phyloP scores from a whole-genome alignment of 768 basidiomycete species.

The Cystofilobasidium capitatum region DNA sequence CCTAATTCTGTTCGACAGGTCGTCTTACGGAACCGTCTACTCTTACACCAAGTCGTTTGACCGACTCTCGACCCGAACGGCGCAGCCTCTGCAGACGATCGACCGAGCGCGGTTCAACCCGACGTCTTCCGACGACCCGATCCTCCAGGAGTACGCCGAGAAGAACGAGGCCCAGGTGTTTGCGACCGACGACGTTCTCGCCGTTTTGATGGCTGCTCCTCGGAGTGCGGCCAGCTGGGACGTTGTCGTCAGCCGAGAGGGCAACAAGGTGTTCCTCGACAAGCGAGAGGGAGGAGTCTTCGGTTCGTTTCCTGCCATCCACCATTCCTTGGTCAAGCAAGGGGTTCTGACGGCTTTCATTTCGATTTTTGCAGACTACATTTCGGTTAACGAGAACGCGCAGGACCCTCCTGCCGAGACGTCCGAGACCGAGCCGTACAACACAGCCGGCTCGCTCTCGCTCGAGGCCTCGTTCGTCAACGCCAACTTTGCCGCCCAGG shows the following conservation, averaged over 20 bases:
- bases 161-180: conserved; percentile 72
- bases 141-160: conserved; percentile 79
- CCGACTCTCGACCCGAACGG: conserved; percentile 85
- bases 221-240: conserved; percentile 98
- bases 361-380: conserved; percentile 49
- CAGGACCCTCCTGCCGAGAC: conserved; percentile 84
- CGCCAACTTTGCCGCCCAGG: conserved; percentile 95
- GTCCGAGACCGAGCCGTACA: conserved; percentile 70
- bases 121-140: conserved; percentile 92
- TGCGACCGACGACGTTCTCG: conserved; percentile 88
- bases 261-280: conserved; percentile 87
- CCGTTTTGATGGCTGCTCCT: conserved; percentile 90
- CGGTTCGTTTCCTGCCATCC: conserved; percentile 43
- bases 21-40: conserved; percentile 78
- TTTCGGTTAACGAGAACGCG: conserved; percentile 98
- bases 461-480: conserved; percentile 98
- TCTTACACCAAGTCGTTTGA: conserved; percentile 92
- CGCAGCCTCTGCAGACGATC: conserved; percentile 78
- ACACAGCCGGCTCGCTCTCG: conserved; percentile 83
- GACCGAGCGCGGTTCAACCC: conserved; percentile 96
- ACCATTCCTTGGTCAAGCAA: too few species aligned
- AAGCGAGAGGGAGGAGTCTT: conserved; percentile 90
- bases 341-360: too few species aligned
- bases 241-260: conserved; percentile 86
- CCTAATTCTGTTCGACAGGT: conserved; percentile 44